These are phyloP conservation scores for Dichomitus squalens DNA, from an alignment of 1,284 basidiomycete species.

Conservation along the genomic window DNA sequence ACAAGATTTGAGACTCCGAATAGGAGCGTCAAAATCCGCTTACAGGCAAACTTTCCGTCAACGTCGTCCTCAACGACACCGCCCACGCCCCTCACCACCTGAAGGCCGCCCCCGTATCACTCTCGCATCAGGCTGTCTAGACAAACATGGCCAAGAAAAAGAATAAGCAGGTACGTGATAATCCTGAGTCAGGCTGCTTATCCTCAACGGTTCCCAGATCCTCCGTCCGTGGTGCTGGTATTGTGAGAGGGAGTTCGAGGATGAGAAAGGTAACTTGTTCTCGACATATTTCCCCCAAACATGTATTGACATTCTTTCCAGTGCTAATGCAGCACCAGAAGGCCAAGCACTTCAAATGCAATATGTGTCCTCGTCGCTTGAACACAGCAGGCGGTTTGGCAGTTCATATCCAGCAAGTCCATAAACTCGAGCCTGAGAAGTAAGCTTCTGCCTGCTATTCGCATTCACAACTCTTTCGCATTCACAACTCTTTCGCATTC, in stretches of 20 bases:
- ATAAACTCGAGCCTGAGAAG: slow-evolving; percentile 97
- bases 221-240: slow-evolving; percentile 98
- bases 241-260: slow-evolving; percentile 98
- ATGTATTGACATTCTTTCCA: slow-evolving; percentile 34
- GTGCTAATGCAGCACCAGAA: slow-evolving; percentile 99
- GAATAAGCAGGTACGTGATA: slow-evolving; percentile 65
- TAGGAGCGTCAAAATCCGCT: neutral
- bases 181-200: neutral
- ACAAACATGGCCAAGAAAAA: slow-evolving; percentile 76
- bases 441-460: too few relatives aligned
- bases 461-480: too few relatives aligned
- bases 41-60: slow-evolving; percentile 11
- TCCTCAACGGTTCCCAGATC: slow-evolving; percentile 48
- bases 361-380: slow-evolving; percentile 91
- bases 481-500: too few relatives aligned
- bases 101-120: neutral
- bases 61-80: slow-evolving; percentile 11
- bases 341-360: slow-evolving; percentile 98
- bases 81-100: neutral
- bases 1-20: neutral
- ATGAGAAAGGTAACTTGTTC: slow-evolving; percentile 80
- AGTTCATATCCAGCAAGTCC: slow-evolving; percentile 99
- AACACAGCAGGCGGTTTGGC: slow-evolving; percentile 98
- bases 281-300: neutral
- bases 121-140: neutral